Percentiles rank a stretch among this genome's conserved stretches.
These are phyloP conservation scores for Populus euphratica DNA, from an alignment of 345 rosid genomes.

Conservation along the genomic window DNA sequence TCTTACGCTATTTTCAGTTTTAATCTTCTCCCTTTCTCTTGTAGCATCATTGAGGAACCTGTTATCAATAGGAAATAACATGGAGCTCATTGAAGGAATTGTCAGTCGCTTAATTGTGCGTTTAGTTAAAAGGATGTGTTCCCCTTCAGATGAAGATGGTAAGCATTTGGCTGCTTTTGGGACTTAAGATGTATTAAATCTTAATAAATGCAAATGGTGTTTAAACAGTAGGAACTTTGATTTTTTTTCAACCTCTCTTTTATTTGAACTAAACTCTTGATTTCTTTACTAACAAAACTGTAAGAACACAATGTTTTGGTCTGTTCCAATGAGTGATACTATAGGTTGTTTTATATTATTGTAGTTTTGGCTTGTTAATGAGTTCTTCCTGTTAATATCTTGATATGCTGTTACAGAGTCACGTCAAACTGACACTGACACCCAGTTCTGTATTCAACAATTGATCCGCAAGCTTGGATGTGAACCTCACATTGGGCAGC, in stretches of 20 bases:
- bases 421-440: constrained; percentile 32
- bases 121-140: constrained; percentile 64
- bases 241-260: background rate
- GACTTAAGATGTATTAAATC: background rate
- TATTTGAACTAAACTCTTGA: background rate
- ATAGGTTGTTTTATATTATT: background rate
- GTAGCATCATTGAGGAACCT: constrained; percentile 62
- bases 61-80: constrained; percentile 40
- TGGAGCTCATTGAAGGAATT: constrained; percentile 55
- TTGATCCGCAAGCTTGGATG: constrained; percentile 72
- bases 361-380: background rate
- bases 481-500: constrained; percentile 69
- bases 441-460: constrained; percentile 63
- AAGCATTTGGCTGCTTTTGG: constrained; percentile 11
- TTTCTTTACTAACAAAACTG: background rate
- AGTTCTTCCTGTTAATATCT: constrained; percentile 15
- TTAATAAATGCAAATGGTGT: background rate
- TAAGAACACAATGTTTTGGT: background rate
- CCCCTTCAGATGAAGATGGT: constrained; percentile 47
- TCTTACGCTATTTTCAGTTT: background rate
- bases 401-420: constrained; percentile 38
- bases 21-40: constrained; percentile 8
- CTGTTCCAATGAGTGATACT: constrained; percentile 1
- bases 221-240: background rate
- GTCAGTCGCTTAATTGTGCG: constrained; percentile 48